Evolutionary conservation across 116 monocot genomes (phyloP).

Genomic region (Thalassia testudinum): DNA sequence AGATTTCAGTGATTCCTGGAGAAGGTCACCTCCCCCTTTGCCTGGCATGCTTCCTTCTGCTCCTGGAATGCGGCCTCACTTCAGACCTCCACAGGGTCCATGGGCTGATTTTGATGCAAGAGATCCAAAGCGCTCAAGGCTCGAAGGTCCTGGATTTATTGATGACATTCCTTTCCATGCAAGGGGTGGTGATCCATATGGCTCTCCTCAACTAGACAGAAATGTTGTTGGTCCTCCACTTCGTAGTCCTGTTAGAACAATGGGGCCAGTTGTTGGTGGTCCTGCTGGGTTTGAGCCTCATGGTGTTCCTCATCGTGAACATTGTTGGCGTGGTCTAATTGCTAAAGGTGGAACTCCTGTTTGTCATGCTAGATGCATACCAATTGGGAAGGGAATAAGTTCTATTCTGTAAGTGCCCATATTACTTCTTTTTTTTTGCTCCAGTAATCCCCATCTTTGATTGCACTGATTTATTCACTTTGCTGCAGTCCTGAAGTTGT

Average conservation of each 20-base stretch:
- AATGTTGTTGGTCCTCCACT: constrained; percentile 11
- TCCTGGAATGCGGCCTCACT: constrained; percentile 11
- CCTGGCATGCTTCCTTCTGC: constrained; percentile 22
- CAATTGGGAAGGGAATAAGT: constrained; percentile 45
- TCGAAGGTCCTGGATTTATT: constrained; percentile 15
- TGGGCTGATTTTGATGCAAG: constrained; percentile 53
- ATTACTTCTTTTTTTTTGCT: neutral
- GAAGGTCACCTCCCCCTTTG: constrained; percentile 29
- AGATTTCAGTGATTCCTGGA: constrained; percentile 16
- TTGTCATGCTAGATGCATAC: constrained; percentile 62
- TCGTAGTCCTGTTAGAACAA: constrained; percentile 16
- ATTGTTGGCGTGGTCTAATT: constrained; percentile 59
- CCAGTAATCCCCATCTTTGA: neutral
- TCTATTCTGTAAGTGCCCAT: constrained; percentile 44
- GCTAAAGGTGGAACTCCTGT: constrained; percentile 69
- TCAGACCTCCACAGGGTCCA: constrained; percentile 14
- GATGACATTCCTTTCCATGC: constrained; percentile 10
- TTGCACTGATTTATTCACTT: constrained; percentile 1
- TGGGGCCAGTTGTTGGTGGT: constrained; percentile 3
- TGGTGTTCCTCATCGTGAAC: constrained; percentile 12
- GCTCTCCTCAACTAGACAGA: constrained; percentile 11
- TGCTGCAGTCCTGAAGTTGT: constrained; percentile 73
- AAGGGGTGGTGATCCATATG: constrained; percentile 5
- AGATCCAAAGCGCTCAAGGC: constrained; percentile 59
- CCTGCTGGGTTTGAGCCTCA: constrained; percentile 6